phyloP scores from a whole-genome alignment of 352 stramenopile species.

The Globisporangium alternatum region DNA sequence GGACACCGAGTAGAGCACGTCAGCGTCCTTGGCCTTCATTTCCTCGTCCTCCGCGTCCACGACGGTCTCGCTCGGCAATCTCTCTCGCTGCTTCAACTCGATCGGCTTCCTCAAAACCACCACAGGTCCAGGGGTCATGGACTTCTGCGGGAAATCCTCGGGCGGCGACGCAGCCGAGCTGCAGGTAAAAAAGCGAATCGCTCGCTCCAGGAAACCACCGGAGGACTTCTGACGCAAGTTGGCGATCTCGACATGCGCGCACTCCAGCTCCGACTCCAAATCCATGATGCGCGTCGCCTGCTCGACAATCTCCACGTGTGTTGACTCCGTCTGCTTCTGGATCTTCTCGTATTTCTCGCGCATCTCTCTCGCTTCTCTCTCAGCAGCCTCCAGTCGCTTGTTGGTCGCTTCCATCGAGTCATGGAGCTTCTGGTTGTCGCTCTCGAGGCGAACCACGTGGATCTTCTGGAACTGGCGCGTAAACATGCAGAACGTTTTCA shows the following conservation, averaged over 20 bases:
- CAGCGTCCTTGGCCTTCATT: slow-evolving; percentile 50
- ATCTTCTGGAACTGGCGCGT: slow-evolving; percentile 57
- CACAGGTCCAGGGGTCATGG: slow-evolving; percentile 19
- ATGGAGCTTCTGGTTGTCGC: slow-evolving; percentile 52
- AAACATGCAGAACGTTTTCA: slow-evolving; percentile 50
- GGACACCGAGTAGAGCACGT: slow-evolving; percentile 55
- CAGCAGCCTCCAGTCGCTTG: slow-evolving; percentile 31
- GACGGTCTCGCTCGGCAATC: slow-evolving; percentile 28
- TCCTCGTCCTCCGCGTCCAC: slow-evolving; percentile 49
- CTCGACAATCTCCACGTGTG: slow-evolving; percentile 49
- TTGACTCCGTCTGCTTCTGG: slow-evolving; percentile 51
- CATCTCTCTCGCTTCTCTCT: slow-evolving; percentile 43
- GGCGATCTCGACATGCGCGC: slow-evolving; percentile 42
- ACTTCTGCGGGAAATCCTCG: slow-evolving; percentile 32
- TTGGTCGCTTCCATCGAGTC: slow-evolving; percentile 37
- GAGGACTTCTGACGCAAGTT: slow-evolving; percentile 43
- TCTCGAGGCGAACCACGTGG: slow-evolving; percentile 70
- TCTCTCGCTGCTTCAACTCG: slow-evolving; percentile 21
- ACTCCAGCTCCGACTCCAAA: slow-evolving; percentile 58
- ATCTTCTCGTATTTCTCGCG: slow-evolving; percentile 56
- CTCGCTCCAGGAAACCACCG: slow-evolving; percentile 51
- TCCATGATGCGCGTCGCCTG: slow-evolving; percentile 54
- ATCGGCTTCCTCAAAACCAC: slow-evolving; percentile 28
- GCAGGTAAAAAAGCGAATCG: slow-evolving; percentile 87
- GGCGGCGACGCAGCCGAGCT: slow-evolving; percentile 49